Conservation (phyloP, 2,329 filamentous ascomycete species). For the Talaromyces sp. region DNA sequence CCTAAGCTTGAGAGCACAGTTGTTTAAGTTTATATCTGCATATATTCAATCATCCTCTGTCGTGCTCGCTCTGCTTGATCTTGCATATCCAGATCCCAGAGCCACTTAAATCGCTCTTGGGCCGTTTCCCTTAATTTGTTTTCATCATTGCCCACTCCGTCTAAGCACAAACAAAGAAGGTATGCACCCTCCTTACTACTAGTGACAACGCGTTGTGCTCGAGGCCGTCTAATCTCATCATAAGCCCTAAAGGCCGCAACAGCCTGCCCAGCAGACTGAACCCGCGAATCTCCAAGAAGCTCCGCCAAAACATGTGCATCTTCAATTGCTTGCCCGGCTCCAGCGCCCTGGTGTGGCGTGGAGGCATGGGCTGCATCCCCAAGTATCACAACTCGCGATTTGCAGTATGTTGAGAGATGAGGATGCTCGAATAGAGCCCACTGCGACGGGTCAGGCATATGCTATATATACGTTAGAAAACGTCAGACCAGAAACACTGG, state of each 20-base stretch:
- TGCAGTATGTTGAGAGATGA: constrained; percentile 32
- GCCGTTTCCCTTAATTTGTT: constrained; percentile 28
- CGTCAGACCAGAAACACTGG: background rate
- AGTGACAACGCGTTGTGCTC: constrained; percentile 54
- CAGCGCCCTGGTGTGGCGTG: constrained; percentile 42
- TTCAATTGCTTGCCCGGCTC: constrained; percentile 44
- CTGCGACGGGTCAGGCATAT: constrained; percentile 36
- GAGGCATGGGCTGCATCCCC: constrained; percentile 46
- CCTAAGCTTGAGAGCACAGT: too few relatives aligned
- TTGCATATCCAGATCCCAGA: constrained; percentile 39
- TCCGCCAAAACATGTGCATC: constrained; percentile 44
- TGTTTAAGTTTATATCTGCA: too few relatives aligned
- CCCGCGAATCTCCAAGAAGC: constrained; percentile 47
- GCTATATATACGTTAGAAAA: constrained; percentile 11
- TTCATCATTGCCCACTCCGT: constrained; percentile 31
- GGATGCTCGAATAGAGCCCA: constrained; percentile 43
- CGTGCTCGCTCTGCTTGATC: constrained; percentile 29
- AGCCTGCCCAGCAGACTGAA: constrained; percentile 37
- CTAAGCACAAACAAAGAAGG: constrained; percentile 31
- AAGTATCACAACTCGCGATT: constrained; percentile 34
- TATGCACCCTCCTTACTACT: constrained; percentile 52
- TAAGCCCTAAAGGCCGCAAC: constrained; percentile 55
- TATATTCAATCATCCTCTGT: constrained; percentile 16
- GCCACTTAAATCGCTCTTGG: constrained; percentile 31
- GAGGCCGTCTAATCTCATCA: constrained; percentile 52